Evolutionary conservation across 2,329 filamentous ascomycete species (phyloP).

Genomic region (Aspergillus oerlinghausenensis): DNA sequence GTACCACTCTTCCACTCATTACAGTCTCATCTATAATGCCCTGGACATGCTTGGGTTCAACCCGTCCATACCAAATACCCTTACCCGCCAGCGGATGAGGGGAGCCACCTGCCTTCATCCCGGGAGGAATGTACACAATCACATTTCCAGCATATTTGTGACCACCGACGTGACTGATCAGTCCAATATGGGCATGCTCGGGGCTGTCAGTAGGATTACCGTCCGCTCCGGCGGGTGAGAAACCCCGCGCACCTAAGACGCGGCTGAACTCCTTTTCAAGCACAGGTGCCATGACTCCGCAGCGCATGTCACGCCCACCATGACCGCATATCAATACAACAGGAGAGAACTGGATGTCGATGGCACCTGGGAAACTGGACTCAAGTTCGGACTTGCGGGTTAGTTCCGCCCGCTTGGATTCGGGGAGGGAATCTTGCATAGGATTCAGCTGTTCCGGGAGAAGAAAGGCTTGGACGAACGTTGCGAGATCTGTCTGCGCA

Average conservation of each 20-base stretch:
- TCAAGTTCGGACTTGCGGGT: conserved; percentile 49
- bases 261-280: conserved; percentile 65
- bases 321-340: conserved; percentile 82
- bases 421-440: conserved; percentile 30
- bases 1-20: conserved; percentile 79
- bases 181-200: conserved; percentile 36
- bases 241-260: conserved; percentile 28
- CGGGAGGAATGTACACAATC: conserved; percentile 65
- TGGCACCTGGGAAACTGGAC: conserved; percentile 52
- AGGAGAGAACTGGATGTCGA: conserved; percentile 56
- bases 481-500: conserved; percentile 30
- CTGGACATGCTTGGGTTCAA: conserved; percentile 81
- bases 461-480: conserved; percentile 43
- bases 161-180: conserved; percentile 80
- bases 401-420: conserved; percentile 24
- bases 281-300: conserved; percentile 73
- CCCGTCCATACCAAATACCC: conserved; percentile 77
- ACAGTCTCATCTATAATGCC: conserved; percentile 84
- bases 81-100: conserved; percentile 37
- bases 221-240: conserved; percentile 17
- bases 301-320: conserved; percentile 72
- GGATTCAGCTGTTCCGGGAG: conserved; percentile 32
- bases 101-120: conserved; percentile 21
- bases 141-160: conserved; percentile 96
- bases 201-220: conserved; percentile 23